Base-by-base conservation (phyloP, 768 basidiomycete genomes). In the Mycena sanguinolenta region DNA sequence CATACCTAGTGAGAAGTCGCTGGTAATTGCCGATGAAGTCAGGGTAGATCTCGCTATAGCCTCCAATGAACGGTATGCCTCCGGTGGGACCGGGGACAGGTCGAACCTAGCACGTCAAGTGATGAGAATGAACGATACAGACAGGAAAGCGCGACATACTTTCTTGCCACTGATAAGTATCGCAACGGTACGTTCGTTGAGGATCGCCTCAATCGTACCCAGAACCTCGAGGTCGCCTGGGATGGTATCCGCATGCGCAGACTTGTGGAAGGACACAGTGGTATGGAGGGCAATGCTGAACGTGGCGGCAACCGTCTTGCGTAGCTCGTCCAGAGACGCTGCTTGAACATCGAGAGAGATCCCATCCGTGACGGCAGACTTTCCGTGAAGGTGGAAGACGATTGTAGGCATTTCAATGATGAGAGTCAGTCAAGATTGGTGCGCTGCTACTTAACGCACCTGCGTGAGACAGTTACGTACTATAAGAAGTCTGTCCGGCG, bases 21-120 rank as follows among this genome's bases (percentile, higher is more conserved):
- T 72, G 71, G 23, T 72, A 72, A 28, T 72, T 72, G 4, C 71
- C 71, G 23, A 72, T 68, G 21, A 72, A 72, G 49, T 72, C 71
- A 19, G 71, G 71, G n/a, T 72, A 72, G 4, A 72, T 32, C 38
- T 72, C 71, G 46, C 62, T 65, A 52, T 72, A 72, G 39, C 71
- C 67, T n/a, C 71, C 71, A 5, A 72, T 72, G 54, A 62, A 57
- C 13, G 71, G 71, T 1, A 72, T 58, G n/a, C 71, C 71, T 12
- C 71, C 71, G 10, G 44, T 61, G 6, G 71, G 71, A 14, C 71
- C 67, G 3, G 71, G 71, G 4, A 69, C 71, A 3, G 67, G 52
- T 32, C 67, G 71, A 28, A 72, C 67, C 71, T 72, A 23, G 10
- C 27, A 14, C n/a, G 28, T n/a, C n/a, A n/a, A n/a, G 21, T 19